phyloP scores from a whole-genome alignment of 164 flowering plant genomes.

The Tinospora cordifolia region DNA sequence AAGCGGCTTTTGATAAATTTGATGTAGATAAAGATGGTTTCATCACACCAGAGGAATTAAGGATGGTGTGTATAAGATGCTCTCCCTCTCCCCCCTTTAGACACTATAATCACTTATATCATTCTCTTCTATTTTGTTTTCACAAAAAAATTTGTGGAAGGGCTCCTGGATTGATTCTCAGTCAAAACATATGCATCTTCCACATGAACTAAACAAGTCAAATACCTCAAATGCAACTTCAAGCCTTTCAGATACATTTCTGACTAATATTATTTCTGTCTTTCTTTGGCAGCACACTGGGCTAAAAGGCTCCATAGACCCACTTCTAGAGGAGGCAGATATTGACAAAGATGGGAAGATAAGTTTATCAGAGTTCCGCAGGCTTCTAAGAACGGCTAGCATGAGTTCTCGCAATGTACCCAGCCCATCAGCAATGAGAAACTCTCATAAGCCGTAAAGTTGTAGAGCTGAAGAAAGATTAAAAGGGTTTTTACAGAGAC shows the following conservation, averaged over 20 bases:
- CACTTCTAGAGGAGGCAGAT: slow-evolving; percentile 94
- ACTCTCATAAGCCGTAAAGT: slow-evolving; percentile 31
- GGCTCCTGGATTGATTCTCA: background rate
- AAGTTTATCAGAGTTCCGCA: slow-evolving; percentile 79
- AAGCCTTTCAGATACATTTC: background rate
- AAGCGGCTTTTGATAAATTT: slow-evolving; percentile 89
- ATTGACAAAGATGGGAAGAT: slow-evolving; percentile 92
- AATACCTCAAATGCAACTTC: background rate
- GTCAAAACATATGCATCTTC: no score
- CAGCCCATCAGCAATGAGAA: slow-evolving; percentile 35
- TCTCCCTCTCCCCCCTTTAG: background rate
- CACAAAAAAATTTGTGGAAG: background rate
- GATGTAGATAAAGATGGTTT: slow-evolving; percentile 93
- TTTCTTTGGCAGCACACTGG: slow-evolving; percentile 62
- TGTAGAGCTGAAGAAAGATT: background rate
- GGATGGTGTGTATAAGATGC: slow-evolving; percentile 40
- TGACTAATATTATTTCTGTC: background rate
- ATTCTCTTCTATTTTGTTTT: background rate
- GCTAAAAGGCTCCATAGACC: slow-evolving; percentile 77
- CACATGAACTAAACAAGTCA: background rate
- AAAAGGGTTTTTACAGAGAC: background rate
- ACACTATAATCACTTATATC: background rate
- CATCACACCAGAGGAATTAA: slow-evolving; percentile 89
- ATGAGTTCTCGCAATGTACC: slow-evolving; percentile 44
- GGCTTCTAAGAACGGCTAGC: slow-evolving; percentile 89